phyloP scores from a whole-genome alignment of 345 rosid species.

The Acer yangbiense region DNA sequence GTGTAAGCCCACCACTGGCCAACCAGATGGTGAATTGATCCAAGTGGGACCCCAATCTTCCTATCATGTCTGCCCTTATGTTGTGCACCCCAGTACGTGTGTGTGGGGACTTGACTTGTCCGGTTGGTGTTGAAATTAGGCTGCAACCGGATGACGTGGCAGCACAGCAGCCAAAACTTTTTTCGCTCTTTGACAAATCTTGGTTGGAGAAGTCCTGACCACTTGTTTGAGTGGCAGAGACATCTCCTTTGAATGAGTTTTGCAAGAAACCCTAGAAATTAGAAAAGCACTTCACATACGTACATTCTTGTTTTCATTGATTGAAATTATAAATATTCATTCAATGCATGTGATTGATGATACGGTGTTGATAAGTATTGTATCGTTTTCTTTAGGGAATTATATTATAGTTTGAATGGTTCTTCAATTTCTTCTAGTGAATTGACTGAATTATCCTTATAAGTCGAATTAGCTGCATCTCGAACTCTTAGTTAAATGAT shows the following conservation, averaged over 20 bases:
- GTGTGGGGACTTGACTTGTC: neutral
- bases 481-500: too few relatives aligned
- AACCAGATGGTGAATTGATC: neutral
- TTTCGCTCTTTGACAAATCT: neutral
- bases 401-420: neutral
- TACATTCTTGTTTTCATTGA: too few relatives aligned
- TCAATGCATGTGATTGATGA: neutral
- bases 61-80: neutral
- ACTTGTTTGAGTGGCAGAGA: constrained; percentile 33
- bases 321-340: neutral
- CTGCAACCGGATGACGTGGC: constrained; percentile 33
- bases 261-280: neutral
- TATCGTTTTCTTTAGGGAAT: neutral
- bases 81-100: neutral
- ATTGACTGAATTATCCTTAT: constrained; percentile 9
- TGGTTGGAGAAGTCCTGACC: constrained; percentile 34
- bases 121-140: neutral
- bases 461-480: neutral
- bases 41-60: neutral
- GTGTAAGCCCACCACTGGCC: neutral
- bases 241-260: neutral
- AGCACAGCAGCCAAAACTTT: constrained; percentile 26
- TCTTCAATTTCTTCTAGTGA: neutral
- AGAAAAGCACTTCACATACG: neutral
- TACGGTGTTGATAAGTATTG: neutral